These are phyloP conservation scores for Calocera viscosa DNA, from an alignment of 768 basidiomycete species.

Conservation along the genomic window DNA sequence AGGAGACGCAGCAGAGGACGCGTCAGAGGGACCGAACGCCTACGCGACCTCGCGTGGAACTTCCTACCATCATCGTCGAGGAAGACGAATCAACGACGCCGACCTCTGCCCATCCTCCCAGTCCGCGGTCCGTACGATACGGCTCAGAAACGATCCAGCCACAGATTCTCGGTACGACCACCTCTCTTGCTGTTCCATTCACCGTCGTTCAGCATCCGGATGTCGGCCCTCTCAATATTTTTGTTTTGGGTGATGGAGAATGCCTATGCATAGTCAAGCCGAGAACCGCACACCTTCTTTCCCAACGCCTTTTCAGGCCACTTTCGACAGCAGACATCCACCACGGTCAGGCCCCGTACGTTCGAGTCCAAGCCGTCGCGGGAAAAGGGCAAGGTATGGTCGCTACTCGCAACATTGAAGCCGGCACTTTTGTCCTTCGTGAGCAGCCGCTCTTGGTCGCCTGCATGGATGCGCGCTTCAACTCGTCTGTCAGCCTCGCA, in stretches of 20 bases:
- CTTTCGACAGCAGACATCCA: not conserved
- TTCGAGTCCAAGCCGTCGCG: not conserved
- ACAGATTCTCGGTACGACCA: not conserved
- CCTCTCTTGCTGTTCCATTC: not conserved
- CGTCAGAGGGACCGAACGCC: not conserved
- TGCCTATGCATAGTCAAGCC: not conserved
- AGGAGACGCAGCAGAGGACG: not conserved
- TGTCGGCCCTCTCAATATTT: not conserved
- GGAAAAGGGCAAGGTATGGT: slow-evolving; percentile 6
- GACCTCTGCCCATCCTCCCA: not conserved
- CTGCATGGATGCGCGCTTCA: slow-evolving; percentile 4
- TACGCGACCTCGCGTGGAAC: not conserved
- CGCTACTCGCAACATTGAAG: not conserved
- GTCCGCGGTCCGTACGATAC: not conserved
- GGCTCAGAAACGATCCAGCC: not conserved
- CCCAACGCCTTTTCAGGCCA: not conserved
- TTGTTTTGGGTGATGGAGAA: not conserved
- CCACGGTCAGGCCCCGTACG: not conserved
- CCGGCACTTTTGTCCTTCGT: not conserved
- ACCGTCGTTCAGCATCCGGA: not conserved
- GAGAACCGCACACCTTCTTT: not conserved
- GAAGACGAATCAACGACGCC: not conserved
- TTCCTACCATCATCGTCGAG: not conserved
- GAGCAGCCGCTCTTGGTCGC: slow-evolving; percentile 7
- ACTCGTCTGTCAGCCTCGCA: not conserved